Conservation (phyloP, 352 stramenopile species). For the Detonula confervacea region DNA sequence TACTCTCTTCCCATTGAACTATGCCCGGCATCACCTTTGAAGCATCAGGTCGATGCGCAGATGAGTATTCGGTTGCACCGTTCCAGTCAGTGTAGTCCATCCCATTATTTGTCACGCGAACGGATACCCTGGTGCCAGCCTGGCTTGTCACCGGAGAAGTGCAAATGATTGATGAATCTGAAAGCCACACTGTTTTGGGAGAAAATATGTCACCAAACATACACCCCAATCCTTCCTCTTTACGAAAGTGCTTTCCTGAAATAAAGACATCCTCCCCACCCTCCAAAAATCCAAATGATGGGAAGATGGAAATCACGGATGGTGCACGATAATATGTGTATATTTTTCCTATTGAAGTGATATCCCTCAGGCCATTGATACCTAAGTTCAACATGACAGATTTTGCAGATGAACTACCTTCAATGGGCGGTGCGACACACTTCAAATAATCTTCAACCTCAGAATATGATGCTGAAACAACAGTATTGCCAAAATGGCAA, state of each 20-base stretch:
- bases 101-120: slow-evolving; percentile 64
- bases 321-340: slow-evolving; percentile 58
- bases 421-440: slow-evolving; percentile 36
- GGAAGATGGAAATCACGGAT: slow-evolving; percentile 35
- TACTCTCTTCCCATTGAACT: slow-evolving; percentile 44
- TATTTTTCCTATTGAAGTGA: slow-evolving; percentile 39
- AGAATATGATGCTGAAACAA: slow-evolving; percentile 28
- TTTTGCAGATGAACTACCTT: slow-evolving; percentile 12
- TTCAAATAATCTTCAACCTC: slow-evolving; percentile 31
- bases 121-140: slow-evolving; percentile 9
- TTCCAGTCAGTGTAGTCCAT: slow-evolving; percentile 49
- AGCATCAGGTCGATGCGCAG: slow-evolving; percentile 51
- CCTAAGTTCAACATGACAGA: slow-evolving; percentile 51
- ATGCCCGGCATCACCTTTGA: slow-evolving; percentile 42
- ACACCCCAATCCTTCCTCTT: slow-evolving; percentile 38
- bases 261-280: slow-evolving; percentile 59
- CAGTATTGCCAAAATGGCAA: slow-evolving; percentile 57
- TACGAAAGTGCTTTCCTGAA: slow-evolving; percentile 54
- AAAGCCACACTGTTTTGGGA: slow-evolving; percentile 42
- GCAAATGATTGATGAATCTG: slow-evolving; percentile 46
- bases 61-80: slow-evolving; percentile 30
- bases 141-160: slow-evolving; percentile 23
- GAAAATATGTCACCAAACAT: slow-evolving; percentile 47
- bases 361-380: slow-evolving; percentile 38
- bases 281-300: slow-evolving; percentile 57